phyloP scores from a whole-genome alignment of 73 alveolate genomes.

The Durusdinium trenchii region DNA sequence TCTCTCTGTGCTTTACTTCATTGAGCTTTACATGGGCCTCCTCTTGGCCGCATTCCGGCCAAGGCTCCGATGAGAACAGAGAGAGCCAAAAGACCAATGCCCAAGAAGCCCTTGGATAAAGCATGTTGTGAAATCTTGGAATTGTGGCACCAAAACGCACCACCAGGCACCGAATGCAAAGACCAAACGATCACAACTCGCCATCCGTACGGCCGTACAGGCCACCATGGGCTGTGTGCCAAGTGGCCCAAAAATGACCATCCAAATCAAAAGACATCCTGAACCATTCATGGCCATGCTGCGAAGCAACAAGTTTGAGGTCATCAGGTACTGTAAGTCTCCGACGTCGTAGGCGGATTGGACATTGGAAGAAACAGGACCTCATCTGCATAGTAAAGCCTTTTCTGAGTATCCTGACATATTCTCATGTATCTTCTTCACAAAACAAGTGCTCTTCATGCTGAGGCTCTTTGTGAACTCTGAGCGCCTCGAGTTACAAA shows the following conservation, averaged over 20 bases:
- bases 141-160: too few relatives aligned
- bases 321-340: not conserved
- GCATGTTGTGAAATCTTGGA: not conserved
- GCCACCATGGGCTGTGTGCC: not conserved
- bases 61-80: constrained; percentile 48
- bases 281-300: not conserved
- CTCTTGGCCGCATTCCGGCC: not conserved
- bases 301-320: not conserved
- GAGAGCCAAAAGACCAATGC: constrained; percentile 71
- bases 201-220: too few relatives aligned
- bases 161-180: too few relatives aligned
- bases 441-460: not conserved
- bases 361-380: constrained; percentile 59
- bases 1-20: not conserved
- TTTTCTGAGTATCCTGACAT: too few relatives aligned
- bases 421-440: too few relatives aligned
- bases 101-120: constrained; percentile 57
- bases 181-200: too few relatives aligned
- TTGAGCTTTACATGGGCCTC: not conserved
- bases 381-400: not conserved
- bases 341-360: constrained; percentile 42
- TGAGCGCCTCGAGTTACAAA: not conserved
- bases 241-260: constrained; percentile 44
- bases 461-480: not conserved
- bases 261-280: constrained; percentile 11